phyloP scores from a whole-genome alignment of 169 alveolate species.

The Plasmodium gonderi region DNA sequence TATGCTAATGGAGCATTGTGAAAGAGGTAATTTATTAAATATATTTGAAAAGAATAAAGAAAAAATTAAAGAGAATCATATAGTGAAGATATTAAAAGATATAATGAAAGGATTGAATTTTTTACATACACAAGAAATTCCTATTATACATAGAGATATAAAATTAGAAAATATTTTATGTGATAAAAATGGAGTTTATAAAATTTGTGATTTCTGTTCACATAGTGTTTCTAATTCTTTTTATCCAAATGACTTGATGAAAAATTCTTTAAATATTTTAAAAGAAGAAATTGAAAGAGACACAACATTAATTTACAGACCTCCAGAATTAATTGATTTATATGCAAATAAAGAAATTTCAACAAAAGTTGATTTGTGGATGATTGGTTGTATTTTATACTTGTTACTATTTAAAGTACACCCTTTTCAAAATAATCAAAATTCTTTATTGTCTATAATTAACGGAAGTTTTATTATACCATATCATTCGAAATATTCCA shows the following conservation, averaged over 20 bases:
- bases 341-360: conserved; percentile 81
- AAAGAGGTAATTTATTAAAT: conserved; percentile 78
- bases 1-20: conserved; percentile 74
- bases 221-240: conserved; percentile 77
- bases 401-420: conserved; percentile 77
- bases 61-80: conserved; percentile 77
- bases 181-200: conserved; percentile 79
- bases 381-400: conserved; percentile 91
- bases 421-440: conserved; percentile 79
- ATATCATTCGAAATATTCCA: conserved; percentile 9
- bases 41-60: conserved; percentile 88
- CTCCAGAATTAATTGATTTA: conserved; percentile 93
- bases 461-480: conserved; percentile 75
- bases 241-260: conserved; percentile 69
- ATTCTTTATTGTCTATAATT: conserved; percentile 75
- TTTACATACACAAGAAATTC: conserved; percentile 88
- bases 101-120: conserved; percentile 77
- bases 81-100: conserved; percentile 77
- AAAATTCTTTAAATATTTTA: conserved; percentile 60
- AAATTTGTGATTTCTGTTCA: conserved; percentile 93
- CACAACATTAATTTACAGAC: conserved; percentile 92
- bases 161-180: conserved; percentile 81
- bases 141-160: conserved; percentile 91
- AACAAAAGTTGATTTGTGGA: conserved; percentile 91
- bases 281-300: conserved; percentile 88